These are phyloP conservation scores for Trichoderma oligosporum DNA, from an alignment of 2,329 filamentous ascomycete genomes.

Conservation along the genomic window DNA sequence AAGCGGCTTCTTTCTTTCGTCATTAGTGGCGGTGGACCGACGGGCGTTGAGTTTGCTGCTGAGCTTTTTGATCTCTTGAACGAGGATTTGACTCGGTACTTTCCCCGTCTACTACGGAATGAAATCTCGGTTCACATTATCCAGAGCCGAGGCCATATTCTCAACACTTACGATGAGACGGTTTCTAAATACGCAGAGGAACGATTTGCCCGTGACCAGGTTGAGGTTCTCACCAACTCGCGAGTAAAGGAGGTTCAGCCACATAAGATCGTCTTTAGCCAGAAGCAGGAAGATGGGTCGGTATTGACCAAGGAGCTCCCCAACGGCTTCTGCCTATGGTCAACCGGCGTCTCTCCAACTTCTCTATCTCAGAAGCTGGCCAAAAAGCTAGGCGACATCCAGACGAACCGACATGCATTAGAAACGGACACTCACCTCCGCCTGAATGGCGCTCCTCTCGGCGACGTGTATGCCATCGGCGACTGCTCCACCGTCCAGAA, in stretches of 20 bases:
- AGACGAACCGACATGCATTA: conserved; percentile 86
- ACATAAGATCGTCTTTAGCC: conserved; percentile 85
- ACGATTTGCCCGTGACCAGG: conserved; percentile 83
- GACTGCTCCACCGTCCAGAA: conserved; percentile 97
- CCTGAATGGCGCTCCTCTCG: conserved; percentile 80
- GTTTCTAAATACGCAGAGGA: conserved; percentile 89
- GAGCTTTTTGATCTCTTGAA: conserved; percentile 96
- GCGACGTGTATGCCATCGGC: conserved; percentile 93
- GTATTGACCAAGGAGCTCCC: conserved; percentile 87
- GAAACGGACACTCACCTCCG: conserved; percentile 94
- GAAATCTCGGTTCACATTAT: conserved; percentile 98
- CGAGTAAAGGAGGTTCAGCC: conserved; percentile 82
- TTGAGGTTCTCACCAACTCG: conserved; percentile 88
- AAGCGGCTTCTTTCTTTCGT: conserved; percentile 88
- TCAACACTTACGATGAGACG: conserved; percentile 97
- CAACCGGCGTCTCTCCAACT: conserved; percentile 87
- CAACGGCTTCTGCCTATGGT: conserved; percentile 96
- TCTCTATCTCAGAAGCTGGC: conserved; percentile 74
- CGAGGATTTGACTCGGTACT: conserved; percentile 80
- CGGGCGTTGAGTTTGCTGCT: conserved; percentile 95
- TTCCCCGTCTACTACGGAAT: conserved; percentile 87
- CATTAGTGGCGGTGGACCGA: conserved; percentile 91
- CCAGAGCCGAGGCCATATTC: conserved; percentile 87
- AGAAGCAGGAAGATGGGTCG: conserved; percentile 70
- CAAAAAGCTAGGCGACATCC: conserved; percentile 67